Evolutionary conservation across 163 green algal genomes (phyloP).

Genomic region (Chloroidium sp.): DNA sequence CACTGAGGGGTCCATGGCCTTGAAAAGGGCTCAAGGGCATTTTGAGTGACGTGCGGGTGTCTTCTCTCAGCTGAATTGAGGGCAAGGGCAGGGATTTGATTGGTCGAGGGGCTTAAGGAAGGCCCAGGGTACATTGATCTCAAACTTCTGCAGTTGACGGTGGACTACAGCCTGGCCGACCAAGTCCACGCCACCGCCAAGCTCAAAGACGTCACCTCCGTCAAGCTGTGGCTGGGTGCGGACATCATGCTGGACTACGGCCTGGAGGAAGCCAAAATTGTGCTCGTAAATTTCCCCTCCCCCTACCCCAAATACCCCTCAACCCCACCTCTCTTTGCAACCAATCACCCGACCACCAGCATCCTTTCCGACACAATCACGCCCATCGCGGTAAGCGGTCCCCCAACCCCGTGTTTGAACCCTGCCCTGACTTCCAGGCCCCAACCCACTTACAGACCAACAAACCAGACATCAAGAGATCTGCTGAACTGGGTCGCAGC

Average conservation of each 20-base stretch:
- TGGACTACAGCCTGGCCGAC: slow-evolving; percentile 78
- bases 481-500: too few relatives aligned
- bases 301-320: neutral
- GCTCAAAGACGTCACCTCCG: slow-evolving; percentile 48
- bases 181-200: slow-evolving; percentile 68
- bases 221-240: slow-evolving; percentile 86
- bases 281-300: slow-evolving; percentile 23
- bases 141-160: slow-evolving; percentile 17
- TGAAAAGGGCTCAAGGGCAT: too few relatives aligned
- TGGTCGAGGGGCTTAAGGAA: neutral
- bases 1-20: too few relatives aligned
- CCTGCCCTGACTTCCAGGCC: too few relatives aligned
- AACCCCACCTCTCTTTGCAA: neutral
- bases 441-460: too few relatives aligned
- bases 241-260: slow-evolving; percentile 85
- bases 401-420: too few relatives aligned
- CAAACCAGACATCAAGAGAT: too few relatives aligned
- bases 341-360: neutral
- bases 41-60: too few relatives aligned
- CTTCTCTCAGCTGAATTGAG: too few relatives aligned
- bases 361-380: too few relatives aligned
- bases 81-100: neutral
- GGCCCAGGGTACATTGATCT: too few relatives aligned
- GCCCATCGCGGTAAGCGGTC: too few relatives aligned
- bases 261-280: slow-evolving; percentile 60